Evolutionary conservation across 169 alveolate species (phyloP).

Genomic region (Neospora caninum): DNA sequence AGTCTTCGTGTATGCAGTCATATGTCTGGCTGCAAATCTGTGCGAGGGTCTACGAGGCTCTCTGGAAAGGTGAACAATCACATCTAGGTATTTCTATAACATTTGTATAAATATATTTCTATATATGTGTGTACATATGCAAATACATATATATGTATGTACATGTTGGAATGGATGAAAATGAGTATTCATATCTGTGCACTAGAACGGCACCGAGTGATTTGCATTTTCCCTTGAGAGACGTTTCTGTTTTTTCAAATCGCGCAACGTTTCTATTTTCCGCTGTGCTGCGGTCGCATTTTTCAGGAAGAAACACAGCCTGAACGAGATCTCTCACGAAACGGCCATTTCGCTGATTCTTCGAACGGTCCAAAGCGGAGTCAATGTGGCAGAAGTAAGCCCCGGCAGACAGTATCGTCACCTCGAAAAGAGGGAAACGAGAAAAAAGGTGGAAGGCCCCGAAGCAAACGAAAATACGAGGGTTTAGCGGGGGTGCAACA

Average conservation of each 20-base stretch:
- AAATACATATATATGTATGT: slow-evolving; percentile 17
- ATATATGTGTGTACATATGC: not conserved
- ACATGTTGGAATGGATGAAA: not conserved
- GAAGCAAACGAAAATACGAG: no score
- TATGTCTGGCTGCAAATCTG: no score
- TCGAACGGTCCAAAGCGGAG: slow-evolving; percentile 72
- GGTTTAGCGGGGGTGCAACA: no score
- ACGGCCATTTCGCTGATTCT: slow-evolving; percentile 86
- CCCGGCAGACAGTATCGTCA: not conserved
- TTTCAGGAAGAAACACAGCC: slow-evolving; percentile 84
- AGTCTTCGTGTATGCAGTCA: no score
- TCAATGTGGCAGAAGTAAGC: slow-evolving; percentile 20
- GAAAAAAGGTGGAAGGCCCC: not conserved
- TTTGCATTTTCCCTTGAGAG: no score
- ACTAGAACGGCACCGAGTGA: no score
- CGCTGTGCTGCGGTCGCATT: not conserved
- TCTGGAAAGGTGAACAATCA: no score
- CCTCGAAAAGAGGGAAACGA: not conserved
- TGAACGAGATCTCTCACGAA: slow-evolving; percentile 92
- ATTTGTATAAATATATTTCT: not conserved
- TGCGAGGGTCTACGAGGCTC: no score
- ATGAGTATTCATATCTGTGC: not conserved
- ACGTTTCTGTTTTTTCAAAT: not conserved
- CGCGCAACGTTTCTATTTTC: not conserved
- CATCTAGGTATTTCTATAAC: not conserved